Base-by-base conservation (phyloP, 805 yeast species). In the Saccharomycopsis lassenensis region DNA sequence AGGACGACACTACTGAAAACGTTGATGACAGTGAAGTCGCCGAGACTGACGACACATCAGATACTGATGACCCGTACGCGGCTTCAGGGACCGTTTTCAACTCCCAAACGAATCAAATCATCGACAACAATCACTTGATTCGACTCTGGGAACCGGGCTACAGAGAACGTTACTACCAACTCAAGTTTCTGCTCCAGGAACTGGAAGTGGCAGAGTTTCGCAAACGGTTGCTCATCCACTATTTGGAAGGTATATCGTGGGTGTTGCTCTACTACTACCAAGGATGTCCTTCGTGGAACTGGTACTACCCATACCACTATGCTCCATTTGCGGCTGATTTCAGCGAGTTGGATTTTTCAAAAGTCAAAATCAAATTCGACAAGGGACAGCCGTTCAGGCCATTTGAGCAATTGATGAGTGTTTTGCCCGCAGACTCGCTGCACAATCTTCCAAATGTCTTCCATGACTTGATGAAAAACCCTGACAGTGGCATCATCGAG, bases 281-380 rank as follows among this genome's bases (percentile, higher is more conserved):
- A 57, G 97, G 96, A 2, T 89, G 97, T 59, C 94, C 95, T 0
- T 89, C 97, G 0, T 91, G 99, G 99, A 77, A 77, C 37, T 91
- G 98, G 98, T 91, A 74, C 56, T 91, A 79, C 50, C 98, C 97
- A 0, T 89, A 78, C 54, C 97, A 91, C 53, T 93, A 91, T 60
- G 97, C 98, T 0, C 99, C 99, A 16, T 87, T 91, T 65, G 97
- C 96, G 0, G 69, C 78, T 4, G 99, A 91, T 55, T 82, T 91
- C 50, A 63, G 56, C 2, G 71, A 74, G 31, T 51, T 80, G 28
- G 52, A 55, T 7, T 51, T 50, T 17, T 47, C 71, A 16, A 49
- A 57, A 16, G 52, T 76, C 11, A 62, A 74, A 1, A 64, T 85
- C 14, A 57, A 61, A 21, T 84, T 87, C 50, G 65, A 65, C 7